Conservation (phyloP, 345 rosid genomes). For the Syzygium aqueum region DNA sequence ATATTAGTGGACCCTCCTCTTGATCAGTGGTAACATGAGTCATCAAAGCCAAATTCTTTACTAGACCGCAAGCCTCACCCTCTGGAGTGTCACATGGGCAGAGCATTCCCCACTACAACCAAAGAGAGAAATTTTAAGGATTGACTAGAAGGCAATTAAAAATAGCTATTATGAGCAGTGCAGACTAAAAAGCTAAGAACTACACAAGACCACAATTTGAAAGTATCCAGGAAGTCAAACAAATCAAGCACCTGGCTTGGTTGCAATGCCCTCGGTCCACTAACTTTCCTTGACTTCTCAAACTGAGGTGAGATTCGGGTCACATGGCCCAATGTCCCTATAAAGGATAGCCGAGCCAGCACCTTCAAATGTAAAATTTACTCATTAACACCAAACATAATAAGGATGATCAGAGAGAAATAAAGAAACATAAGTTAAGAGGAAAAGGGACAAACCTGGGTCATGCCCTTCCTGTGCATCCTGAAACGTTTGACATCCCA, state of each 20-base stretch:
- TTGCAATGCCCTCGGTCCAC: slow-evolving; percentile 98
- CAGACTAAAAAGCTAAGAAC: not conserved
- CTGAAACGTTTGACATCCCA: slow-evolving; percentile 84
- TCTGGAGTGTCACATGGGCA: slow-evolving; percentile 99
- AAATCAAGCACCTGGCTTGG: slow-evolving; percentile 75
- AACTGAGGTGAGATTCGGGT: slow-evolving; percentile 80
- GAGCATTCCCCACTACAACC: slow-evolving; percentile 92
- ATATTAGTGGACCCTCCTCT: slow-evolving; percentile 79
- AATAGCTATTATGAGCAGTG: not conserved
- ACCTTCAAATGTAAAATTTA: slow-evolving; percentile 36
- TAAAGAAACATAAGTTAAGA: not conserved
- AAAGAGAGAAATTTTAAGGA: not conserved
- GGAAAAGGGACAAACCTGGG: slow-evolving; percentile 52
- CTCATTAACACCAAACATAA: slow-evolving; percentile 7
- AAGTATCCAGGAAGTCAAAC: not conserved
- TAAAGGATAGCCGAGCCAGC: slow-evolving; percentile 72
- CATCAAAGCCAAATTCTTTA: slow-evolving; percentile 95
- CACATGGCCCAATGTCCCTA: slow-evolving; percentile 70
- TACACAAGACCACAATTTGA: not conserved
- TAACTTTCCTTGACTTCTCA: slow-evolving; percentile 96
- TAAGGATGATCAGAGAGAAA: slow-evolving; percentile 1
- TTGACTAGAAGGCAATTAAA: not conserved
- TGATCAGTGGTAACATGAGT: slow-evolving; percentile 97
- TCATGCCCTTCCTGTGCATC: slow-evolving; percentile 97
- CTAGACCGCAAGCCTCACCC: slow-evolving; percentile 95